Evolutionary conservation across 345 rosid species (phyloP), one percentile per base, ranked within the genome.

Genomic region (Aethionema arabicum): DNA sequence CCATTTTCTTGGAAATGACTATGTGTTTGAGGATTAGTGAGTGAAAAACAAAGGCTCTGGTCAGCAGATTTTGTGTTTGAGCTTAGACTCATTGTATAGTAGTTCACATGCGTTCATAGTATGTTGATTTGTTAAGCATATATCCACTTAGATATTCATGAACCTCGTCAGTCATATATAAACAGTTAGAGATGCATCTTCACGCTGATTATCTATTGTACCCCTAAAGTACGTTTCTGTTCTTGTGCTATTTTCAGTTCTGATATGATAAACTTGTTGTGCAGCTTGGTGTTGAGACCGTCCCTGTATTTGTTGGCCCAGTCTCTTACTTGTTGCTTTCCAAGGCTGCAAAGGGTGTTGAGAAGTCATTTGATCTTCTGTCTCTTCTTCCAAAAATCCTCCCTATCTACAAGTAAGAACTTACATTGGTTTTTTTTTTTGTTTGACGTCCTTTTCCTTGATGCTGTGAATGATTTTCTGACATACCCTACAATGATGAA

Each of bases 261-360:
- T 66, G 41, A 49, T 47, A 56, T 2, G 8, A 32, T 61, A 5
- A 21, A 6, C 30, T 41, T 52, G 42, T 46, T 56, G 3, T 76
- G 66, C 89, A 92, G 95, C 98, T 85, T 62, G 97, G 98, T 70
- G 83, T 89, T 11, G 79, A 92, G 7, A 92, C 98, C 32, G 84
- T 92, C 59, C 98, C 98, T 33, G 83, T 92, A 72, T 84, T 92
- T 75, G 62, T 89, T 76, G 98, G 97, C 42, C 98, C 98, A 6
- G 97, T 92, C 62, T 85, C 98, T 16, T 92, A 89, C 82, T 80
- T 92, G 93, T 46, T 92, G 66, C 86, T 92, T 15, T 87, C 96
- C 42, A 92, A 92, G 69, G 95, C 96, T 71, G 91, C 91, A 45
- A 92, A 92, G 86, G 96, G 97, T 53, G 91, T 92, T 32, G 95